Evolutionary conservation across 257 asterid species (phyloP).

Genomic region (Solanum megistacrolobum): DNA sequence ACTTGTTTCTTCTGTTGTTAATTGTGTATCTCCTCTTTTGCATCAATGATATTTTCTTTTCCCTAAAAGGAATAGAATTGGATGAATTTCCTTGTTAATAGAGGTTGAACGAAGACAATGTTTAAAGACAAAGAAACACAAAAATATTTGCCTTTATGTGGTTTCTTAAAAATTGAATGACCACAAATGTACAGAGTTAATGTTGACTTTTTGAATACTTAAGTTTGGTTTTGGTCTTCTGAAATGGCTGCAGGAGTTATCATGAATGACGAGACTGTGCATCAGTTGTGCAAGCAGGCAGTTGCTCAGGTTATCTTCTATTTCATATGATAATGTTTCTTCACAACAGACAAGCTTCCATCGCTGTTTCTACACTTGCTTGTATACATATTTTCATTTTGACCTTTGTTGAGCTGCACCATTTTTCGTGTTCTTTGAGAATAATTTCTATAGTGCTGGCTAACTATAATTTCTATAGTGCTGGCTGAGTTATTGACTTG

Average conservation of each 20-base stretch:
- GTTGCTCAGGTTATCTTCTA: slow-evolving; percentile 65
- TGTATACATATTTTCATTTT: background rate
- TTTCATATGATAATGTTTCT: background rate
- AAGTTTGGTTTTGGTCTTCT: background rate
- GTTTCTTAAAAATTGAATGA: background rate
- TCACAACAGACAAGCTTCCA: background rate
- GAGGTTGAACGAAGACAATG: background rate
- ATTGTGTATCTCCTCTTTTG: background rate
- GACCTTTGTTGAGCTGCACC: background rate
- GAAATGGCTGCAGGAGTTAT: slow-evolving; percentile 71
- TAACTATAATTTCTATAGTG: background rate
- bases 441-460: background rate
- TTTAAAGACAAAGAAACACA: background rate
- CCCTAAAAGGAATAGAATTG: background rate
- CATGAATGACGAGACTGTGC: slow-evolving; percentile 93
- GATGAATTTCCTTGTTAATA: background rate
- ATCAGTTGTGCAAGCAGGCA: slow-evolving; percentile 92
- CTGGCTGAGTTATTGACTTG: background rate
- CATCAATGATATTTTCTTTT: background rate
- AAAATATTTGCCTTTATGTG: background rate
- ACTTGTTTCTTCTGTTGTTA: background rate
- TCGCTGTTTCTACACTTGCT: background rate
- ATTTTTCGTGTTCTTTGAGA: background rate
- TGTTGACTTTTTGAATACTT: background rate
- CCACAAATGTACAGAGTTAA: background rate